A percentile compares a stretch with the other conserved stretches of the same genome.
Conservation (phyloP, 2,329 filamentous ascomycete species). For the Fusarium austroafricanum region DNA sequence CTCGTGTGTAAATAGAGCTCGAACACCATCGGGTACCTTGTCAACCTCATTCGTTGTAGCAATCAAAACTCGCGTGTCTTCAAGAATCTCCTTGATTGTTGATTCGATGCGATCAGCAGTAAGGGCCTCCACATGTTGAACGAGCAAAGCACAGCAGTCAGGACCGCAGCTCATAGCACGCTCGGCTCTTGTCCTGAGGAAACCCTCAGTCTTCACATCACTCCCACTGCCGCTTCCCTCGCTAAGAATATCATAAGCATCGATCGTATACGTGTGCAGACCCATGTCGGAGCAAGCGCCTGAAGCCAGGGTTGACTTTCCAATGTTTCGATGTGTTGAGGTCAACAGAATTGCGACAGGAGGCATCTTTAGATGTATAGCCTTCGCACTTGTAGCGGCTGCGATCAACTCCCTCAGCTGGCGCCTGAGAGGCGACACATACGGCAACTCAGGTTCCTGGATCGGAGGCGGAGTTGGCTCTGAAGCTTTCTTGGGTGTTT, state of each 20-base stretch:
- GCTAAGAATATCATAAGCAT: constrained; percentile 94
- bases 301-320: constrained; percentile 83
- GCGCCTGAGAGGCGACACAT: constrained; percentile 71
- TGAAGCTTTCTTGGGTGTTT: constrained; percentile 63
- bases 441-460: constrained; percentile 60
- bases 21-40: constrained; percentile 89
- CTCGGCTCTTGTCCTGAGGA: constrained; percentile 87
- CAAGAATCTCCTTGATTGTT: constrained; percentile 84
- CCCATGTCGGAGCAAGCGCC: constrained; percentile 89
- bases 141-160: constrained; percentile 83
- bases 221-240: constrained; percentile 84
- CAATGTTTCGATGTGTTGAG: constrained; percentile 92
- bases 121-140: constrained; percentile 90
- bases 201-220: constrained; percentile 94
- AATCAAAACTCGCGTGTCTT: constrained; percentile 83
- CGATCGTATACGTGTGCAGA: constrained; percentile 87
- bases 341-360: constrained; percentile 88
- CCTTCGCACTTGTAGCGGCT: constrained; percentile 87
- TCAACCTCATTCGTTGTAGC: constrained; percentile 96
- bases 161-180: constrained; percentile 89
- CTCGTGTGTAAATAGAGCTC: constrained; percentile 94
- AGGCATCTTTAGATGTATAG: constrained; percentile 87
- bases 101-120: constrained; percentile 91
- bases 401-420: constrained; percentile 86
- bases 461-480: constrained; percentile 56